phyloP scores from a whole-genome alignment of 2,329 filamentous ascomycete species.

The Aspergillus terreus region DNA sequence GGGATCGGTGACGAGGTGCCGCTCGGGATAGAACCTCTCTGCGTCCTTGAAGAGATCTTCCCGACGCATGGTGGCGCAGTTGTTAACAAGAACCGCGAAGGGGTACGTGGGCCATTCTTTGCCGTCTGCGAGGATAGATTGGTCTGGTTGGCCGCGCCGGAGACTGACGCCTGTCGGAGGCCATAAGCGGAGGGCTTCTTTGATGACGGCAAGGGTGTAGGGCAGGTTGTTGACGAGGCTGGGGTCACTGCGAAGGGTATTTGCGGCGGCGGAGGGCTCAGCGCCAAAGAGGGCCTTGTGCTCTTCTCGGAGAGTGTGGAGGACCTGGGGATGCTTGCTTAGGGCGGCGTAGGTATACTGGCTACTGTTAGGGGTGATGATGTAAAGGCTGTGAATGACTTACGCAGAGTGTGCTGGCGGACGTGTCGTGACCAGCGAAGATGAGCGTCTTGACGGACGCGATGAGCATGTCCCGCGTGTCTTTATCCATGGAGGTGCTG shows the following conservation, averaged over 20 bases:
- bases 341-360: conserved; percentile 37
- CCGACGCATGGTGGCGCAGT: conserved; percentile 14
- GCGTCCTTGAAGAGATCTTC: conserved; percentile 15
- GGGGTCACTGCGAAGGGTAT: conserved; percentile 41
- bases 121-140: conserved; percentile 9
- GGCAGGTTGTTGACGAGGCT: conserved; percentile 49
- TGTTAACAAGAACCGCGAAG: conserved; percentile 15
- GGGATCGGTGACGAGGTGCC: conserved; percentile 29
- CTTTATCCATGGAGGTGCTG: conserved; percentile 4
- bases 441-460: conserved; percentile 23
- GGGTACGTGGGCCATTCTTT: conserved; percentile 13
- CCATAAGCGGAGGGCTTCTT: conserved; percentile 54
- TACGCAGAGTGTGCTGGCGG: conserved; percentile 18
- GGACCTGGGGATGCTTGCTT: conserved; percentile 28
- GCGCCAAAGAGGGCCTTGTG: conserved; percentile 51
- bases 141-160: conserved; percentile 11
- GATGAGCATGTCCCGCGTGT: conserved; percentile 10
- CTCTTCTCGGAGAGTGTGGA: conserved; percentile 44
- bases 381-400: neutral
- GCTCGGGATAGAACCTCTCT: conserved; percentile 33
- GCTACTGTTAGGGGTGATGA: neutral
- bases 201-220: conserved; percentile 53
- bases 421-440: conserved; percentile 31
- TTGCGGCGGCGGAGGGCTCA: conserved; percentile 33
- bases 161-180: conserved; percentile 33